Conservation (phyloP, 768 basidiomycete species). For the Boletus subcaerulescens region DNA sequence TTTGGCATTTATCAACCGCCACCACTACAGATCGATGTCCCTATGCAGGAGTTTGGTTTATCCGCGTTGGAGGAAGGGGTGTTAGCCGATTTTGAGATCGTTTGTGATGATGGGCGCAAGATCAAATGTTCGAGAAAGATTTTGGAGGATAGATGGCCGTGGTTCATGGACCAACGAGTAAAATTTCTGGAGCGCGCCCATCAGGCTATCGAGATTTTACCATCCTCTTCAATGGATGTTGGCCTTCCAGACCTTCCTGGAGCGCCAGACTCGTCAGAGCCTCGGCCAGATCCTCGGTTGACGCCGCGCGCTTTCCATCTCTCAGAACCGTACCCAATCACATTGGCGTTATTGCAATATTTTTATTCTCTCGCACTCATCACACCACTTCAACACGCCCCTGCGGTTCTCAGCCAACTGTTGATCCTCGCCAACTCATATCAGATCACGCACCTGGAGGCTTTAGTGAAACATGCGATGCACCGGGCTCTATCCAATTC, state of each 20-base stretch:
- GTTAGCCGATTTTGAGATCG: conserved; percentile 87
- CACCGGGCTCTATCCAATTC: conserved; percentile 82
- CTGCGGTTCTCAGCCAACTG: conserved; percentile 84
- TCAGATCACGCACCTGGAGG: conserved; percentile 67
- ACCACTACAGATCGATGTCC: conserved; percentile 55
- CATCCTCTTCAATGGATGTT: conserved; percentile 58
- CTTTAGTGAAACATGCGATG: conserved; percentile 90
- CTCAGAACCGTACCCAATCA: conserved; percentile 87
- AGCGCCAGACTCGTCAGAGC: conserved; percentile 44
- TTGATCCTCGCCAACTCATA: conserved; percentile 84
- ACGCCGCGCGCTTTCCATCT: conserved; percentile 76
- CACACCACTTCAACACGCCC: conserved; percentile 89
- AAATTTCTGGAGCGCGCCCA: conserved; percentile 58
- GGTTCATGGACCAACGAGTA: conserved; percentile 78
- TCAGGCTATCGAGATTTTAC: conserved; percentile 54
- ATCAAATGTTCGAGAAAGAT: conserved; percentile 79
- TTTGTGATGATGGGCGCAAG: conserved; percentile 86
- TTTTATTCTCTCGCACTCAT: conserved; percentile 84
- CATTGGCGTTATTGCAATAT: conserved; percentile 88
- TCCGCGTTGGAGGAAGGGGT: conserved; percentile 77
- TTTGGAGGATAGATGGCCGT: conserved; percentile 92
- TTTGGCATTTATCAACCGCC: conserved; percentile 96
- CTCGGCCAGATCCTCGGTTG: conserved; percentile 72
- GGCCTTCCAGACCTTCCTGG: conserved; percentile 62
- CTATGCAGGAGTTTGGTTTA: conserved; percentile 83